Evolutionary conservation across 805 yeast species (phyloP).

Genomic region (Starmerella riodocensis): DNA sequence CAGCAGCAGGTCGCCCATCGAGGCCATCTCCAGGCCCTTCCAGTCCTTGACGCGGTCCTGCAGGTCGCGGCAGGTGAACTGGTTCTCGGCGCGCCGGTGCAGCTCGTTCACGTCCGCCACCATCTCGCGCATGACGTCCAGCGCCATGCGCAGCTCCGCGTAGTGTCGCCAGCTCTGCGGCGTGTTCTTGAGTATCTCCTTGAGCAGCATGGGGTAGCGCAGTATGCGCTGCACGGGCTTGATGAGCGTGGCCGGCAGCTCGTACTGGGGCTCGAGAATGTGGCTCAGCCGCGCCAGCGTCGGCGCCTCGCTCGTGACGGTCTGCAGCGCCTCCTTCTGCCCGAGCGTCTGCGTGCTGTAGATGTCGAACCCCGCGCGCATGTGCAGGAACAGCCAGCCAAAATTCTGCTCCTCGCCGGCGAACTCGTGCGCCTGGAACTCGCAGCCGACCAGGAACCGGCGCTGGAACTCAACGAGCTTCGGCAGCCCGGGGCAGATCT

Average conservation of each 20-base stretch:
- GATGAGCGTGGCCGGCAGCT: constrained; percentile 73
- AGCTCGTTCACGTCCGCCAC: constrained; percentile 85
- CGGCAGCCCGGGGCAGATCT: constrained; percentile 69
- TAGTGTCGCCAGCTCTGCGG: constrained; percentile 40
- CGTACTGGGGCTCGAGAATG: constrained; percentile 72
- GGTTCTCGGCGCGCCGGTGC: constrained; percentile 81
- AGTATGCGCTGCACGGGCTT: constrained; percentile 96
- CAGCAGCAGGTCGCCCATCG: constrained; percentile 73
- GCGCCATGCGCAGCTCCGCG: constrained; percentile 58
- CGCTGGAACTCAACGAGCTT: constrained; percentile 86
- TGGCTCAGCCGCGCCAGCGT: constrained; percentile 41
- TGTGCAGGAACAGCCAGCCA: constrained; percentile 78
- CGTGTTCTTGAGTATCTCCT: constrained; percentile 55
- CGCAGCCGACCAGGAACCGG: constrained; percentile 74
- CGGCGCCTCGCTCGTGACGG: constrained; percentile 48
- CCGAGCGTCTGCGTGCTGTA: constrained; percentile 93
- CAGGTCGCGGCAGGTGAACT: constrained; percentile 53
- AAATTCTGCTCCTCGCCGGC: constrained; percentile 54
- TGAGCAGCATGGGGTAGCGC: constrained; percentile 73
- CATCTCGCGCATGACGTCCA: constrained; percentile 64
- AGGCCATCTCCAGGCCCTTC: constrained; percentile 71
- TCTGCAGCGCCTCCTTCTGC: constrained; percentile 74
- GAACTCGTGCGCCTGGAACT: constrained; percentile 52
- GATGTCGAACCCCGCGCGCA: constrained; percentile 70
- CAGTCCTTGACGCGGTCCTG: constrained; percentile 72